Conservation (phyloP, 345 rosid species). For the Hypericum androsaemum region DNA sequence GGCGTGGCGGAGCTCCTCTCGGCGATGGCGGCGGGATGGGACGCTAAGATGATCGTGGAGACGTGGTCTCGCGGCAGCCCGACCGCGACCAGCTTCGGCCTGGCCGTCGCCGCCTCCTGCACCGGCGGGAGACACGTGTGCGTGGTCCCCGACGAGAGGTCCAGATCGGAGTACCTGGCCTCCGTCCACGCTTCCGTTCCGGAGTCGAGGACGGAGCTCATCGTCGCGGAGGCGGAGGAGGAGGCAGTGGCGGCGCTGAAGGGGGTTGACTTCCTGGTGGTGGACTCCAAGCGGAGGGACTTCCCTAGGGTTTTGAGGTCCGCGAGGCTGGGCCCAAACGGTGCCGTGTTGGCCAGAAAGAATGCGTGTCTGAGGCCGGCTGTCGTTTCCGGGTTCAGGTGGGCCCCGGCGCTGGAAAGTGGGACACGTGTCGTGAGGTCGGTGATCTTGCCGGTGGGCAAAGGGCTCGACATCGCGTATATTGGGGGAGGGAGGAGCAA, state of each 20-base stretch:
- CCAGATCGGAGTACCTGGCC: constrained; percentile 41
- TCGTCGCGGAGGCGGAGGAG: constrained; percentile 46
- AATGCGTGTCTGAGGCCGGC: constrained; percentile 36
- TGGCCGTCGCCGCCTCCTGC: constrained; percentile 59
- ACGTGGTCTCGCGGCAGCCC: constrained; percentile 67
- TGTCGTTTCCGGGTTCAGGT: constrained; percentile 34
- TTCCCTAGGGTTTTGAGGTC: constrained; percentile 45
- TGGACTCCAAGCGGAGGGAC: constrained; percentile 50
- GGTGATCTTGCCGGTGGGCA: constrained; percentile 59
- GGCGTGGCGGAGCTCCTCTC: constrained; percentile 73
- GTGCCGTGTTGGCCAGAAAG: constrained; percentile 73
- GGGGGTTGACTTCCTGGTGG: constrained; percentile 70
- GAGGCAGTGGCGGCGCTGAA: constrained; percentile 36
- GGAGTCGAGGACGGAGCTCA: constrained; percentile 26
- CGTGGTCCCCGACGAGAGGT: constrained; percentile 62
- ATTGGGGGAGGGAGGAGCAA: constrained; percentile 5
- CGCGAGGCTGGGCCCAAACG: constrained; percentile 48
- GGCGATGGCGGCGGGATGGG: constrained; percentile 92
- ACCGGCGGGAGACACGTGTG: constrained; percentile 74
- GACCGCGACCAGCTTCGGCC: constrained; percentile 58
- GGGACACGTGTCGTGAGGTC: constrained; percentile 63
- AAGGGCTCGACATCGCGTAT: constrained; percentile 70
- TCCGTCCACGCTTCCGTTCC: constrained; percentile 23
- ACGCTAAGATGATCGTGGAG: constrained; percentile 59
- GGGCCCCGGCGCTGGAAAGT: constrained; percentile 39